Evolutionary conservation across 2,329 filamentous ascomycete species (phyloP), one percentile per base, ranked within the genome.

Genomic region (Penicillium carneum): DNA sequence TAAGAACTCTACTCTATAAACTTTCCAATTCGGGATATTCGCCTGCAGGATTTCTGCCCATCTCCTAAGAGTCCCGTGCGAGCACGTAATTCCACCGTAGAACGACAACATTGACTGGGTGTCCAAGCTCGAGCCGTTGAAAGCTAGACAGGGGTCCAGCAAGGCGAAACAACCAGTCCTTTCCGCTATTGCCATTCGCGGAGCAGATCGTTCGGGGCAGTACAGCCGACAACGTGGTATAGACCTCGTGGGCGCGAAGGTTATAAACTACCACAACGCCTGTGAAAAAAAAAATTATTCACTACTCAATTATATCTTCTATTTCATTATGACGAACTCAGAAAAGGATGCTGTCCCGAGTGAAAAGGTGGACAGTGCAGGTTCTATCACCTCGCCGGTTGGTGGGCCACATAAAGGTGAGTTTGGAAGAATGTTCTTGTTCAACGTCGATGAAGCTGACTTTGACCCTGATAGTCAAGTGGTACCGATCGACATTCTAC

Each of bases 401-500:
- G 43, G 52, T 50, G 41, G 42, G 18, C 50, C 55, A 20, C 53
- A 43, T 9, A 52, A 56, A 61, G 64, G 67, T 69, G 59, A 65
- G 55, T 36, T 16, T 54, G 16, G 18, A 18, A 48, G 26, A 26
- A 31, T 16, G 3, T 11, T n/a, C 0, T 11, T 8, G 11, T n/a
- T 16, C 11, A n/a, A 33, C 18, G 20, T 5, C 12, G 31, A 29
- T 10, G 18, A 23, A 41, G 4, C 43, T 60, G n/a, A 59, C 18
- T 23, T 41, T n/a, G 16, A 8, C 18, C 20, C 20, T 26, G 14
- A 14, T 33, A 86, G 85, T 86, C 20, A 86, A 84, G 82, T 90
- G 89, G 89, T 85, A 91, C 71, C 86, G 87, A 29, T 89, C 87
- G 0, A 90, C 89, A 0, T 88, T 89, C 67, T 92, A 86, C 79